Conservation (phyloP, 1,284 basidiomycete genomes). For the Sporisorium iseilematis-ciliati region DNA sequence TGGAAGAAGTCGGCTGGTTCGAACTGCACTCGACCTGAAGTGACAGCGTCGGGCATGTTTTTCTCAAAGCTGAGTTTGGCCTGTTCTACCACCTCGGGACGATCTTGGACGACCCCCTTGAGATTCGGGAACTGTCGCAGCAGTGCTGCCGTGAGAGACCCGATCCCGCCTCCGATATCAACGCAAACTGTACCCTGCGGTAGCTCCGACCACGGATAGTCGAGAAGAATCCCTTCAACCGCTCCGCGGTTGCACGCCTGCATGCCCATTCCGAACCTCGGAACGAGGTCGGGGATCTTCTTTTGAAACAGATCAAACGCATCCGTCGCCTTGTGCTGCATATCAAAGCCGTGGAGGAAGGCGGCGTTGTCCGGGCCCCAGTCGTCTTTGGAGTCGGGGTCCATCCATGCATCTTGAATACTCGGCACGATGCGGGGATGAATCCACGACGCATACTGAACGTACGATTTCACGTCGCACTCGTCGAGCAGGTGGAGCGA, state of each 20-base stretch:
- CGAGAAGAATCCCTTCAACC: slow-evolving; percentile 20
- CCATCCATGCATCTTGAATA: slow-evolving; percentile 23
- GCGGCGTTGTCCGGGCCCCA: slow-evolving; percentile 17
- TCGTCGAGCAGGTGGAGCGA: slow-evolving; percentile 28
- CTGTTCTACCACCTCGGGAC: slow-evolving; percentile 16
- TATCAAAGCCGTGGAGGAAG: slow-evolving; percentile 14
- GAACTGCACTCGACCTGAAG: slow-evolving; percentile 28
- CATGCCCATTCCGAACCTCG: slow-evolving; percentile 23
- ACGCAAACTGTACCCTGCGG: slow-evolving; percentile 18
- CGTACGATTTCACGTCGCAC: slow-evolving; percentile 30
- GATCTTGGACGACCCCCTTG: slow-evolving; percentile 27
- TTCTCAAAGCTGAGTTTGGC: slow-evolving; percentile 30
- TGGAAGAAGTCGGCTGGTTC: slow-evolving; percentile 30
- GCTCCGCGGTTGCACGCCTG: slow-evolving; percentile 20
- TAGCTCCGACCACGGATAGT: slow-evolving; percentile 32
- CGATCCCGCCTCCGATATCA: slow-evolving; percentile 40
- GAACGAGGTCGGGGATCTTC: slow-evolving; percentile 4
- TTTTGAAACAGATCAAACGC: slow-evolving; percentile 17
- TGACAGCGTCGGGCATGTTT: slow-evolving; percentile 30
- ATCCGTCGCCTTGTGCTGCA: slow-evolving; percentile 14
- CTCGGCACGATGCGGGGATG: slow-evolving; percentile 12
- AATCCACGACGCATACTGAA: slow-evolving; percentile 22
- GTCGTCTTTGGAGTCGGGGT: slow-evolving; percentile 12
- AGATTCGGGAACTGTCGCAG: slow-evolving; percentile 21
- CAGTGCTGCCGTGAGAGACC: slow-evolving; percentile 11